Conservation (phyloP, 2,329 filamentous ascomycete species). For the Neofusicoccum laricinum region DNA sequence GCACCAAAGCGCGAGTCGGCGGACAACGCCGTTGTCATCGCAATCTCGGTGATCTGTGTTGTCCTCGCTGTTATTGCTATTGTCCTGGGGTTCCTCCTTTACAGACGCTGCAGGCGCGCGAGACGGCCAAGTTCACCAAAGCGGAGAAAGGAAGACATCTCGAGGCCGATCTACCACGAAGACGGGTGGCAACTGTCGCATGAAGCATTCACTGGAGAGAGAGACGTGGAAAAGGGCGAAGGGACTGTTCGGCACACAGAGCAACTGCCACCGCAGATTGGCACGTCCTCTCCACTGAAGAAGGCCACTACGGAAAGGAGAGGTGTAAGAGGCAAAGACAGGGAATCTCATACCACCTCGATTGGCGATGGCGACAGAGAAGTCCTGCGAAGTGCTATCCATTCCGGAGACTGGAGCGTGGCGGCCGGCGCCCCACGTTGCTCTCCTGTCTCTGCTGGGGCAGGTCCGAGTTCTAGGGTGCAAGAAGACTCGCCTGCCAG, state of each 20-base stretch:
- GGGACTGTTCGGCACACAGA: slow-evolving; percentile 21
- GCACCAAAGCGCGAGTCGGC: not conserved
- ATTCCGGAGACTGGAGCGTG: slow-evolving; percentile 23
- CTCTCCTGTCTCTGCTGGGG: slow-evolving; percentile 24
- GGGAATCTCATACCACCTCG: slow-evolving; percentile 37
- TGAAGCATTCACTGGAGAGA: slow-evolving; percentile 19
- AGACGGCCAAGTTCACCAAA: slow-evolving; percentile 13
- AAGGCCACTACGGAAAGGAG: not conserved
- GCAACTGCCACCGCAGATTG: slow-evolving; percentile 37
- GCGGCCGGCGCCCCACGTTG: slow-evolving; percentile 26
- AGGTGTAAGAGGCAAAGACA: slow-evolving; percentile 20
- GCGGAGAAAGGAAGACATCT: slow-evolving; percentile 33
- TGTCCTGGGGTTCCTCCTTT: slow-evolving; percentile 19
- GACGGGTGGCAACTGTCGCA: slow-evolving; percentile 26
- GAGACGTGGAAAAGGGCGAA: slow-evolving; percentile 40
- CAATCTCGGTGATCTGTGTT: slow-evolving; percentile 26
- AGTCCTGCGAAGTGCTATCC: slow-evolving; percentile 32
- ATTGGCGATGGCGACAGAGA: slow-evolving; percentile 36
- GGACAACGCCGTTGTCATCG: slow-evolving; percentile 7
- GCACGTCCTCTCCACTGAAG: slow-evolving; percentile 7
- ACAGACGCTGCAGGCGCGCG: slow-evolving; percentile 24
- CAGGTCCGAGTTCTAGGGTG: slow-evolving; percentile 33
- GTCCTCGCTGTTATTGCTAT: slow-evolving; percentile 26
- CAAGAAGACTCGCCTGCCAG: slow-evolving; percentile 27
- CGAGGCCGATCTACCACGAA: slow-evolving; percentile 37